phyloP scores from a whole-genome alignment of 2,329 filamentous ascomycete genomes.

The Leptodontidium sp. region DNA sequence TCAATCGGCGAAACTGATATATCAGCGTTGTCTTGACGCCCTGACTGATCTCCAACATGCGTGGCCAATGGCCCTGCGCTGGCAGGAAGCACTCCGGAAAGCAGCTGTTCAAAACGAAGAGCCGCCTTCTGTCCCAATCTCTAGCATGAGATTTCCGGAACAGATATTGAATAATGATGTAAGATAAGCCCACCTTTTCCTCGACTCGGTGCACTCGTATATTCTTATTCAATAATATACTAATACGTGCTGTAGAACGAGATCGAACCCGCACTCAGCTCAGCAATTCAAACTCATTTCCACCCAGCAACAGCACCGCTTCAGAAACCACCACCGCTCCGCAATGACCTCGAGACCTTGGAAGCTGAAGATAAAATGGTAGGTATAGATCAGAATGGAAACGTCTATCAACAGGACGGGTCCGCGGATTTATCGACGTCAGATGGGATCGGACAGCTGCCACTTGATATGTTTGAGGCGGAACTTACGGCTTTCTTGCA shows the following conservation, averaged over 20 bases:
- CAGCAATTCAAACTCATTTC: neutral
- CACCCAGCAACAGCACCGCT: neutral
- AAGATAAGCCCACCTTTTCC: neutral
- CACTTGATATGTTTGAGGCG: slow-evolving; percentile 20
- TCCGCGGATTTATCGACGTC: neutral
- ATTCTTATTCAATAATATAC: neutral
- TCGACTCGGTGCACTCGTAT: neutral
- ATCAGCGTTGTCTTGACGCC: slow-evolving; percentile 40
- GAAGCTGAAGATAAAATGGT: neutral
- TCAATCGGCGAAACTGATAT: slow-evolving; percentile 42
- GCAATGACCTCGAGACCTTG: neutral
- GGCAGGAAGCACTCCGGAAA: slow-evolving; percentile 1
- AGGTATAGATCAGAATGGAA: neutral
- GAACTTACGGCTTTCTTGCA: slow-evolving; percentile 23
- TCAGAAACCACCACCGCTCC: neutral
- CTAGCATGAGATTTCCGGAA: neutral
- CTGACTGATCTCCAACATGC: slow-evolving; percentile 41
- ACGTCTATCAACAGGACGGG: neutral
- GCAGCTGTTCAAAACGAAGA: slow-evolving; percentile 2
- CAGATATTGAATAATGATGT: neutral
- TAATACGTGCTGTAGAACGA: neutral
- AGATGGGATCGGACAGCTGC: neutral
- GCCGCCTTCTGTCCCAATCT: neutral
- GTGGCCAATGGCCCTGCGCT: slow-evolving; percentile 35
- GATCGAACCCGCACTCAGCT: neutral